Evolutionary conservation across 1,284 basidiomycete genomes (phyloP), one percentile per base, ranked within the genome.

Genomic region (Puccinia coronata): DNA sequence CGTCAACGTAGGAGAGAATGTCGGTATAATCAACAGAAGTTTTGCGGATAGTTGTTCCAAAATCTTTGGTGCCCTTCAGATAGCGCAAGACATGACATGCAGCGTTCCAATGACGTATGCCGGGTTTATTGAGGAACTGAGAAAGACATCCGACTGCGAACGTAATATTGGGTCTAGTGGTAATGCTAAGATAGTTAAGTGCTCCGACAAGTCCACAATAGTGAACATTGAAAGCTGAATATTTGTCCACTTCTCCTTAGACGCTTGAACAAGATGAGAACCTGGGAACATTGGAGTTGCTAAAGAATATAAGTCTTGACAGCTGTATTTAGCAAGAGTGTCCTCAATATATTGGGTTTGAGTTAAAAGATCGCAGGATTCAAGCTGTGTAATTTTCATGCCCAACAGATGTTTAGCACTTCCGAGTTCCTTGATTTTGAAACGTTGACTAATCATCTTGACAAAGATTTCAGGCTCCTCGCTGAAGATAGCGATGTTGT

Each of bases 131-230:
- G 11, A 51, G 31, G 36, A 49, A 71, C 28, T 39, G 72, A n/a
- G 72, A 55, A 14, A 74, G 23, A 57, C n/a, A 61, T 6, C 72
- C 36, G 34, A 57, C 55, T 20, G 72, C 34, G 43, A 57, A 74
- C 53, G 72, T 43, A 43, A 74, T 59, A 47, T 72, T 47, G 4
- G 70, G 70, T 3, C 70, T 3, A 6, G 70, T 72, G 14, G 43
- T 49, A 28, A 43, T 23, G 25, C 53, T 57, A 3, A 74, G 23
- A 59, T 74, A 74, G n/a, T 74, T 74, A 1, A 74, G n/a, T 5
- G 28, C 39, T n/a, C 72, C 72, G 8, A 74, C 20, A 12, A 55
- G 28, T 3, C 55, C 25, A 5, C 55, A 0, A 47, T 74, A 74
- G n/a, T 59, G 39, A 14, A 71, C 28, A 9, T 72, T 72, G 2